Percentiles rank a stretch among this genome's conserved stretches.
Conservation (phyloP, 2,329 filamentous ascomycete species). For the Exutisphaerella laricina region DNA sequence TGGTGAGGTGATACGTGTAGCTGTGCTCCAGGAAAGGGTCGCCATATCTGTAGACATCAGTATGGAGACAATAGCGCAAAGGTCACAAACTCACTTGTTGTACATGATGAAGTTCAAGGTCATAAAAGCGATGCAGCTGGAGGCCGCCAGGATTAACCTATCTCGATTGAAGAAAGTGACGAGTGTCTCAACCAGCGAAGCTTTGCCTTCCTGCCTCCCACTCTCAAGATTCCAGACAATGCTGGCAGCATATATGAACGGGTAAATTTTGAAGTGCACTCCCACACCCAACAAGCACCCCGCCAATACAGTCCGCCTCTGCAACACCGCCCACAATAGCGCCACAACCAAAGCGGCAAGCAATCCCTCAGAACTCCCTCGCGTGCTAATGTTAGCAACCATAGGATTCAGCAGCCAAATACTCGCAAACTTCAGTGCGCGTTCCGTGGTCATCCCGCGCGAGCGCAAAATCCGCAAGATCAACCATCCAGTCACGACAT, state of each 20-base stretch:
- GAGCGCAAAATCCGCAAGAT: slow-evolving; percentile 52
- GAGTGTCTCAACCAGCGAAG: slow-evolving; percentile 18
- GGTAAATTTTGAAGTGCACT: slow-evolving; percentile 98
- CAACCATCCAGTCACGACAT: slow-evolving; percentile 78
- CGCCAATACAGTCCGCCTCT: slow-evolving; percentile 57
- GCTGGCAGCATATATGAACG: slow-evolving; percentile 85
- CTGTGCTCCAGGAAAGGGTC: slow-evolving; percentile 79
- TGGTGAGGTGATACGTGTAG: slow-evolving; percentile 85
- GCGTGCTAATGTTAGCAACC: slow-evolving; percentile 93
- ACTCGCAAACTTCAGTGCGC: slow-evolving; percentile 69
- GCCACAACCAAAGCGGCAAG: slow-evolving; percentile 78
- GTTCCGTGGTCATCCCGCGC: slow-evolving; percentile 43
- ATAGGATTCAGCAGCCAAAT: slow-evolving; percentile 97
- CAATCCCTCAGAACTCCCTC: slow-evolving; percentile 88
- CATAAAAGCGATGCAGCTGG: slow-evolving; percentile 68
- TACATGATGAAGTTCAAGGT: slow-evolving; percentile 76
- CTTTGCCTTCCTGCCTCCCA: slow-evolving; percentile 14
- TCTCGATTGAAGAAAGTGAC: slow-evolving; percentile 19
- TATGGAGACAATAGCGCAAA: neutral
- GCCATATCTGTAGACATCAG: slow-evolving; percentile 57
- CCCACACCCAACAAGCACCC: slow-evolving; percentile 72
- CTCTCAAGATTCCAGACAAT: slow-evolving; percentile 75
- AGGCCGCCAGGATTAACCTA: slow-evolving; percentile 54
- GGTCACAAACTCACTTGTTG: slow-evolving; percentile 53
- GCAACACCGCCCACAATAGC: slow-evolving; percentile 74